Conservation (phyloP, 352 stramenopile genomes). For the Globisporangium recalcitrans region DNA sequence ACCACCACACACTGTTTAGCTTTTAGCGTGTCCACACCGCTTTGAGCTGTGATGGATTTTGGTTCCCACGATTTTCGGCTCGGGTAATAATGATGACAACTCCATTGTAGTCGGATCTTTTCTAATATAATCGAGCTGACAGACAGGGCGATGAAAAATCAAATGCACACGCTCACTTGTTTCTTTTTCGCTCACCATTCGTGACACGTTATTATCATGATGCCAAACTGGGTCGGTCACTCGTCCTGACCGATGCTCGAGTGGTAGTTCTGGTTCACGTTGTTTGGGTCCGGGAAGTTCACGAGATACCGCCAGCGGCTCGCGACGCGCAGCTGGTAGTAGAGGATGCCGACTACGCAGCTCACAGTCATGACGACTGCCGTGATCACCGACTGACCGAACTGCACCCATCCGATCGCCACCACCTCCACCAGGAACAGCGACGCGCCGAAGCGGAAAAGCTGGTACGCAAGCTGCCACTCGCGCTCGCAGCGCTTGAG, state of each 20-base stretch:
- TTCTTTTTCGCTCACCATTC: no score
- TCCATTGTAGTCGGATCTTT: no score
- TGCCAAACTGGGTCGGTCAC: background rate
- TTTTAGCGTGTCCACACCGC: background rate
- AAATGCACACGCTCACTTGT: no score
- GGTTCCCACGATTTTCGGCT: background rate
- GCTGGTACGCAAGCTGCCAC: constrained; percentile 62
- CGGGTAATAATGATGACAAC: no score
- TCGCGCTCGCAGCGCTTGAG: constrained; percentile 60
- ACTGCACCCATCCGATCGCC: constrained; percentile 62
- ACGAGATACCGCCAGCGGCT: constrained; percentile 74
- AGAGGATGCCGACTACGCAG: constrained; percentile 41
- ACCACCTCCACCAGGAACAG: constrained; percentile 58
- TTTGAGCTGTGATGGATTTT: background rate
- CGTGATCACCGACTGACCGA: constrained; percentile 36
- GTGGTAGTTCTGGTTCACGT: constrained; percentile 2
- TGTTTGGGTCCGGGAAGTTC: constrained; percentile 39
- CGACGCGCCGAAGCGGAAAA: constrained; percentile 54
- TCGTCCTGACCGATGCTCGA: constrained; percentile 1
- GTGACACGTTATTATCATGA: background rate
- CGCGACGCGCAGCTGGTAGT: constrained; percentile 61
- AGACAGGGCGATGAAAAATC: no score
- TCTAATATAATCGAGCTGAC: no score
- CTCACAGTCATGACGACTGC: constrained; percentile 45
- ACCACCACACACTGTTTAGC: background rate